Base-by-base conservation (phyloP, 2,329 filamentous ascomycete genomes). In the Verruconis gallopava region DNA sequence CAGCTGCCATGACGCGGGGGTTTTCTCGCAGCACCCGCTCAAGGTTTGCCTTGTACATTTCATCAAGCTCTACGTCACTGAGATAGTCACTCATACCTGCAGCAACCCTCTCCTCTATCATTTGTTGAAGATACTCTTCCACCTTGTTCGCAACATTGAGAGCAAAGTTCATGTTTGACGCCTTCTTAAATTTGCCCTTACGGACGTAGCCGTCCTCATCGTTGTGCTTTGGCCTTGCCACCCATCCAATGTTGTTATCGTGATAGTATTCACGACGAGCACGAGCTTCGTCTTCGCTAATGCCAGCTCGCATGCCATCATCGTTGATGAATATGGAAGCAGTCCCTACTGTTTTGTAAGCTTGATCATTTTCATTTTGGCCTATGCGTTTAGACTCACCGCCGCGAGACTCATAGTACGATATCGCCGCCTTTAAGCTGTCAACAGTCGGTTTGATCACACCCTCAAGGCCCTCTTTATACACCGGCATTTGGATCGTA, bases 111-210 rank as follows among this genome's bases (percentile, higher is more conserved):
- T 40, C 38, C 12, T 37, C 25, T 17, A 15, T 37, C 38, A 37
- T 37, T 14, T 15, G 9, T 22, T 35, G 30, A 3, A 81, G 64
- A 57, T 72, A 75, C 38, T 80, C 76, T 55, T 81, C 78, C 17
- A 81, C 75, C 49, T 72, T 73, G 61, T 72, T 76, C 21, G 75
- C 79, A 46, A 81, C 68, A 68, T 79, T 77, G 46, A 81, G 64
- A 19, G 69, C 76, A 50, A 72, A 81, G 63, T 81, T 81, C 77
- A 81, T 81, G 65, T 81, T 81, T 45, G 77, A 81, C 1, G 77
- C 77, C 67, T 82, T 75, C 64, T 76, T 75, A 63, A 77, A 77
- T 22, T 48, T 48, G 6, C 44, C 48, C n/a, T 37, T 36, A 9
- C 43, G 42, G 4, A 20, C 5, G 42, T 21, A 45, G 14, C 33